These are phyloP conservation scores for Limnomonas spitsbergensis DNA, from an alignment of 139 green algal genomes.

Conservation along the genomic window DNA sequence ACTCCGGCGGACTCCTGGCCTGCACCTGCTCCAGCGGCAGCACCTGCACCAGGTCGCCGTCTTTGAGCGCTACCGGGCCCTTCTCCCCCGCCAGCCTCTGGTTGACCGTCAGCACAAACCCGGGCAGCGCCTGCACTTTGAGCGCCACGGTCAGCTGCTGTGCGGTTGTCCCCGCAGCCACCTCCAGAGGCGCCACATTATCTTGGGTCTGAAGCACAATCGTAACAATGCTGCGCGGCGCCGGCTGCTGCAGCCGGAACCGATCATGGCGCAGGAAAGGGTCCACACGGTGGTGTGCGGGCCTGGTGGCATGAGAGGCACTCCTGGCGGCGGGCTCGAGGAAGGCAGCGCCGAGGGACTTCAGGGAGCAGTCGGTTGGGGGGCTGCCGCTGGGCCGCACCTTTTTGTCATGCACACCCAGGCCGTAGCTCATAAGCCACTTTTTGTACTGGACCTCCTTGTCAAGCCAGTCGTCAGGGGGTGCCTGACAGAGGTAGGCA, in stretches of 20 bases:
- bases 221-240: background rate
- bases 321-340: conserved; percentile 3
- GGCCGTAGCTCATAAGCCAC: conserved; percentile 46
- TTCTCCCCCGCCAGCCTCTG: background rate
- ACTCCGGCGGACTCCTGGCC: too few relatives aligned
- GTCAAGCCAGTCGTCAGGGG: conserved; percentile 14
- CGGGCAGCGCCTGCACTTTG: conserved; percentile 17
- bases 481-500: too few relatives aligned
- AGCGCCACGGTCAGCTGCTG: conserved; percentile 22
- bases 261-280: conserved; percentile 44
- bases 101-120: conserved; percentile 35
- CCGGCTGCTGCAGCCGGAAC: conserved; percentile 24
- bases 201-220: conserved; percentile 34
- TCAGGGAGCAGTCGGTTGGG: conserved; percentile 36
- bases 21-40: conserved; percentile 22
- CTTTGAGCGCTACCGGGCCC: conserved; percentile 5
- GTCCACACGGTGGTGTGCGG: conserved; percentile 21
- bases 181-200: conserved; percentile 22
- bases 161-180: conserved; percentile 18
- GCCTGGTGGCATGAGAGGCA: background rate
- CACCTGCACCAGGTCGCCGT: conserved; percentile 38
- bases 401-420: conserved; percentile 50
- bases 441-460: conserved; percentile 54
- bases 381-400: conserved; percentile 34
- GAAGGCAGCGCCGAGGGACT: conserved; percentile 36